Conservation (phyloP, 768 basidiomycete genomes). For the Panellus pusillus region DNA sequence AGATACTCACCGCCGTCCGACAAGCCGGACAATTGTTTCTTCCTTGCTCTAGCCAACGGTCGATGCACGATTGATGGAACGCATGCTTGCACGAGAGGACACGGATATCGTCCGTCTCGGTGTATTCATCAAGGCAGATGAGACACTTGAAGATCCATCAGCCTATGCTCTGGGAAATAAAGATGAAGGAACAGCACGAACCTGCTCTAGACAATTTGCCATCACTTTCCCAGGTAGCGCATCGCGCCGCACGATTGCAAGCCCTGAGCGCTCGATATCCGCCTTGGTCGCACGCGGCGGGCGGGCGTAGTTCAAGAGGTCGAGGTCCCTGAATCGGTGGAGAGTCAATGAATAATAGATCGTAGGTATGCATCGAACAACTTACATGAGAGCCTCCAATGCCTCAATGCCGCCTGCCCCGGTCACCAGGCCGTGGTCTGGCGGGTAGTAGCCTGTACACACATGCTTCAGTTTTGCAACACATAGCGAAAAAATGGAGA, state of each 20-base stretch:
- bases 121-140: constrained; percentile 88
- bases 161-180: not conserved
- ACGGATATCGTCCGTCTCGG: constrained; percentile 72
- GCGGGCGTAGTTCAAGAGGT: constrained; percentile 78
- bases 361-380: constrained; percentile 21
- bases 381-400: constrained; percentile 76
- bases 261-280: constrained; percentile 82
- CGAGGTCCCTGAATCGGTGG: constrained; percentile 60
- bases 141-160: constrained; percentile 51
- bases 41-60: constrained; percentile 83
- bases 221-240: constrained; percentile 61
- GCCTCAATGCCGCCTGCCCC: constrained; percentile 73
- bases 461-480: not conserved
- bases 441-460: constrained; percentile 81
- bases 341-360: constrained; percentile 2
- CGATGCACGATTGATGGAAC: constrained; percentile 90
- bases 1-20: constrained; percentile 60
- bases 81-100: constrained; percentile 82
- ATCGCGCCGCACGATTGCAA: constrained; percentile 68
- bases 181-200: constrained; percentile 33
- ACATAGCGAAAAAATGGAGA: not conserved
- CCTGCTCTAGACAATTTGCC: constrained; percentile 78
- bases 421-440: constrained; percentile 86
- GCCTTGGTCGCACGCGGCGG: constrained; percentile 80
- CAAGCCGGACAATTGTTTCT: constrained; percentile 93